Conservation (phyloP, 768 basidiomycete genomes). For the Brasilioporus rufonigricans region DNA sequence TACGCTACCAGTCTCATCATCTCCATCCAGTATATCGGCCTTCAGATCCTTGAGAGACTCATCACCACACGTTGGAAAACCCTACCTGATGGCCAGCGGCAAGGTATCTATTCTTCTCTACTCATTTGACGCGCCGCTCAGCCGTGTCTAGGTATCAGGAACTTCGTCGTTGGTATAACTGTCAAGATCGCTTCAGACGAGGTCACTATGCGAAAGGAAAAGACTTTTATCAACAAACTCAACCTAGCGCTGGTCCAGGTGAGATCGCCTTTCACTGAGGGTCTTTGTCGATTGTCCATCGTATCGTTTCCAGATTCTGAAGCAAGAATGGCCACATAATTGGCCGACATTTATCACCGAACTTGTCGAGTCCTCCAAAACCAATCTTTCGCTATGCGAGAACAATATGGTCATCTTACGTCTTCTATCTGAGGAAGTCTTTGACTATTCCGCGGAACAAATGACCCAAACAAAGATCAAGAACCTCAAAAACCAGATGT, state of each 20-base stretch:
- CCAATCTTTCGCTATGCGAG: constrained; percentile 94
- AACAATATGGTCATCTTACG: constrained; percentile 99
- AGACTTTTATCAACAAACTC: constrained; percentile 92
- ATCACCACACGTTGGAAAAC: constrained; percentile 96
- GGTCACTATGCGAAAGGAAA: constrained; percentile 82
- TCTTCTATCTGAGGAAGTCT: constrained; percentile 97
- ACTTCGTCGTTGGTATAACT: constrained; percentile 91
- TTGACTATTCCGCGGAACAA: constrained; percentile 97
- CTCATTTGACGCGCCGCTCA: constrained; percentile 9
- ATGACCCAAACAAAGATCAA: constrained; percentile 99
- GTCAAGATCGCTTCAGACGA: constrained; percentile 95
- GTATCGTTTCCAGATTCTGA: constrained; percentile 69
- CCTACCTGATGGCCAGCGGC: constrained; percentile 88
- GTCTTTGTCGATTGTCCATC: constrained; percentile 3
- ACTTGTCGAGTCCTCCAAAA: constrained; percentile 95
- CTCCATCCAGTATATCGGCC: constrained; percentile 77
- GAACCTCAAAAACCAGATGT: constrained; percentile 97
- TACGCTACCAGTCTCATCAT: constrained; percentile 12
- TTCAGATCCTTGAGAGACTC: constrained; percentile 95
- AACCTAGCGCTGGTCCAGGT: constrained; percentile 96
- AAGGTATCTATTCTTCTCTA: constrained; percentile 48
- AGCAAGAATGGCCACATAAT: constrained; percentile 99
- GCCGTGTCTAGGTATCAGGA: constrained; percentile 72
- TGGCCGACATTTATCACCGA: constrained; percentile 98
- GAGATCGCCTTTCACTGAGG: constrained; percentile 17